Percentiles rank a stretch among this genome's conserved stretches.
Evolutionary conservation across 225 moss, liverwort and hornwort genomes (phyloP).

Genomic region (Anthoceros angustus): DNA sequence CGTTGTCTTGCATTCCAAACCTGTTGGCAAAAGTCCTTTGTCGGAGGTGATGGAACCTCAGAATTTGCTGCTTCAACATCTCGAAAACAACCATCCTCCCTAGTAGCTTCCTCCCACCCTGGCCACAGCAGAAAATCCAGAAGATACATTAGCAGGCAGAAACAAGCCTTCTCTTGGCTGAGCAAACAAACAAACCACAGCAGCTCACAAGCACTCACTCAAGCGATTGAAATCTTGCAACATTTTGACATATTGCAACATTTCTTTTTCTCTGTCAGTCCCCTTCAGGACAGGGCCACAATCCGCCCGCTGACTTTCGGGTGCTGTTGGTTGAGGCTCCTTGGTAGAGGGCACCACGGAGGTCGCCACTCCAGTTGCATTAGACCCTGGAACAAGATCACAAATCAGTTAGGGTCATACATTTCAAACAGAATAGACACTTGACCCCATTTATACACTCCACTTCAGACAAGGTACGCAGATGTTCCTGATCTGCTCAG

Average conservation of each 20-base stretch:
- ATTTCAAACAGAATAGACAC: background rate
- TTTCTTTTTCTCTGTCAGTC: background rate
- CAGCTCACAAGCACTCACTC: background rate
- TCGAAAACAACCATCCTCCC: background rate
- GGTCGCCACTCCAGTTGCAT: background rate
- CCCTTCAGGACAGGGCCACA: background rate
- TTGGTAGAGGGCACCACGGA: background rate
- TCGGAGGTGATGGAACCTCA: background rate
- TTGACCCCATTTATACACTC: background rate
- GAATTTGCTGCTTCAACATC: background rate
- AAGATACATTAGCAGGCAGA: background rate
- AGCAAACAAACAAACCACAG: background rate
- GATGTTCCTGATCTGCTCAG: background rate
- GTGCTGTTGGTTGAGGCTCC: background rate
- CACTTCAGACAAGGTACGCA: background rate
- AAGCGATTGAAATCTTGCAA: background rate
- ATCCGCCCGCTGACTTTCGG: background rate
- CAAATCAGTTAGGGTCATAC: background rate
- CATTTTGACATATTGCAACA: background rate
- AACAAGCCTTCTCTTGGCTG: background rate
- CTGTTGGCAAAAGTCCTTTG: no score
- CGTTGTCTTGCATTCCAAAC: no score
- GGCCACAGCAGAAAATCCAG: background rate
- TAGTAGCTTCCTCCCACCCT: background rate
- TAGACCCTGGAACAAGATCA: background rate